phyloP scores from a whole-genome alignment of 495 filamentous ascomycete genomes.

The Aspergillus haitiensis region DNA sequence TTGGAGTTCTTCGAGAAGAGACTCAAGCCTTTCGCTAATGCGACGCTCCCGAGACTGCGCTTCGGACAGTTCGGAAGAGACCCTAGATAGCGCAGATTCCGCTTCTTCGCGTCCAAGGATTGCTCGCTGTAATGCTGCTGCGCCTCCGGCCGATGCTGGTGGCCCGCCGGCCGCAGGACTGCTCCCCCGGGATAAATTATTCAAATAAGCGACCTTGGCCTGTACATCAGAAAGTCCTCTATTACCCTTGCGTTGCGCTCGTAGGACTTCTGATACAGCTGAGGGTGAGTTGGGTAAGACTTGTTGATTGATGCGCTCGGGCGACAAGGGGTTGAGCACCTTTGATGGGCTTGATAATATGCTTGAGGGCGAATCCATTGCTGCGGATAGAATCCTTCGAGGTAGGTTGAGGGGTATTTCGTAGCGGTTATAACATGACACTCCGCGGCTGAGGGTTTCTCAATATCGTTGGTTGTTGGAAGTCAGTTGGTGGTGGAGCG shows the following conservation, averaged over 20 bases:
- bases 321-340: slow-evolving; percentile 70
- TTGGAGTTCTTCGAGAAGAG: slow-evolving; percentile 75
- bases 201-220: slow-evolving; percentile 82
- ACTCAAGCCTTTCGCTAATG: slow-evolving; percentile 75
- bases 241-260: slow-evolving; percentile 41
- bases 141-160: slow-evolving; percentile 38
- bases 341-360: slow-evolving; percentile 48
- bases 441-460: not conserved
- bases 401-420: slow-evolving; percentile 14
- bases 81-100: slow-evolving; percentile 53
- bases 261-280: slow-evolving; percentile 46
- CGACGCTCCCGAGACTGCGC: slow-evolving; percentile 69
- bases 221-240: slow-evolving; percentile 70
- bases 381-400: slow-evolving; percentile 18
- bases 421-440: slow-evolving; percentile 29
- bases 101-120: slow-evolving; percentile 84
- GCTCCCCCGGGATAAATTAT: slow-evolving; percentile 64
- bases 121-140: slow-evolving; percentile 75
- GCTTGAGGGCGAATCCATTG: slow-evolving; percentile 47
- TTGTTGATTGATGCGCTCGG: slow-evolving; percentile 79
- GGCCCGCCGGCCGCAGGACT: slow-evolving; percentile 57
- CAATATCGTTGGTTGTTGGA: not conserved
- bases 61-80: slow-evolving; percentile 67
- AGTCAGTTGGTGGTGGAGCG: not conserved
- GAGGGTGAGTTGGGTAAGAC: slow-evolving; percentile 55